Evolutionary conservation across 1,139 yeast species (phyloP).

Genomic region (Suhomyces chickasaworum): DNA sequence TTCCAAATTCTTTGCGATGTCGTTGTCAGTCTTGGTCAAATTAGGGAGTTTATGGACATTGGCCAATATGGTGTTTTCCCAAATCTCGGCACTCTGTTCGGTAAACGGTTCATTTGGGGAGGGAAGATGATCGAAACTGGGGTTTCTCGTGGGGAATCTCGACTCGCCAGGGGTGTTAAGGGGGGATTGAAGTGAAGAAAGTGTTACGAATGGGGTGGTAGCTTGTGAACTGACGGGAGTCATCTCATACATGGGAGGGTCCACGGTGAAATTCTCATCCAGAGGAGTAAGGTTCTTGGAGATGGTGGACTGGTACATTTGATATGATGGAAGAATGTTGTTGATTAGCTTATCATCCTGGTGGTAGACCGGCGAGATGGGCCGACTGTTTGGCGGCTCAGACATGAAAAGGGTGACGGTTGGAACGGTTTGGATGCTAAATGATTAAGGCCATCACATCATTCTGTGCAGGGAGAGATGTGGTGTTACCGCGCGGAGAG

Average conservation of each 20-base stretch:
- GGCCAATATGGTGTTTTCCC: constrained; percentile 49
- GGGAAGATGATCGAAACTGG: constrained; percentile 15
- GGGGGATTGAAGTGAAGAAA: constrained; percentile 17
- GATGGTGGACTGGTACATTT: constrained; percentile 49
- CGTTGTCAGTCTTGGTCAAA: constrained; percentile 31
- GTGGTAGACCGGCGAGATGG: constrained; percentile 7
- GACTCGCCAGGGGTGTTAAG: constrained; percentile 9
- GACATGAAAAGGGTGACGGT: not conserved
- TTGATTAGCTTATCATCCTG: constrained; percentile 30
- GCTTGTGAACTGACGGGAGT: constrained; percentile 33
- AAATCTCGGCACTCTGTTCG: constrained; percentile 36
- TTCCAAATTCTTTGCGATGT: constrained; percentile 31
- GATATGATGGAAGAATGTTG: constrained; percentile 49
- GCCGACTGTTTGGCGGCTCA: constrained; percentile 2
- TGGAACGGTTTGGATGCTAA: not conserved
- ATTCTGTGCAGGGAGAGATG: not conserved
- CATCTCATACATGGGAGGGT: constrained; percentile 48
- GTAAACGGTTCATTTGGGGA: constrained; percentile 20
- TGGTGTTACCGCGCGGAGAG: not conserved
- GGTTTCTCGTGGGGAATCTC: constrained; percentile 2
- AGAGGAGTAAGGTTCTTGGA: constrained; percentile 41
- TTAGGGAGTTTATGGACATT: constrained; percentile 45
- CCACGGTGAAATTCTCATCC: constrained; percentile 43
- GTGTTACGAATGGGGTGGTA: constrained; percentile 13
- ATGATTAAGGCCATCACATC: not conserved